These are phyloP conservation scores for Dictyostelium citrinum DNA, from an alignment of 78 protist species.

Conservation along the genomic window DNA sequence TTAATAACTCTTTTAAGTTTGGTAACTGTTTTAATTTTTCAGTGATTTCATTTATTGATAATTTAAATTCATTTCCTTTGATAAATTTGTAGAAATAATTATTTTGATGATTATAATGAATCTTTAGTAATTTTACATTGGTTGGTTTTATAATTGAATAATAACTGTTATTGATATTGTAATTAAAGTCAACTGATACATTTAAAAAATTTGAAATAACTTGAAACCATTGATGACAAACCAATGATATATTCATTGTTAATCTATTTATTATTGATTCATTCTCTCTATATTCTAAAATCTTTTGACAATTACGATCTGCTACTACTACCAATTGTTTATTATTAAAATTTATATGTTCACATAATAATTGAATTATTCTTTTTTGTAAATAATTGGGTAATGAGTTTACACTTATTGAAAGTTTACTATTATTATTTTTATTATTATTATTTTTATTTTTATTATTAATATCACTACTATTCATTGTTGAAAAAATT, in stretches of 20 bases:
- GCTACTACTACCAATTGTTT: background rate
- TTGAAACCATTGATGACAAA: background rate
- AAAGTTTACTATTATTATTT: background rate
- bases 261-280: background rate
- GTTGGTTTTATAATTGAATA: background rate
- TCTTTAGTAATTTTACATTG: background rate
- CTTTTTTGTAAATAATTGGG: background rate
- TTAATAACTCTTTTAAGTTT: background rate
- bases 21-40: background rate
- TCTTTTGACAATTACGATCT: background rate
- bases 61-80: background rate
- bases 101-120: background rate
- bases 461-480: no score
- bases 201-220: background rate
- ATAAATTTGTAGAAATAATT: background rate
- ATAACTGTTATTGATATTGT: background rate
- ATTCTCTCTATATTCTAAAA: background rate
- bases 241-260: background rate
- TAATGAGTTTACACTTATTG: background rate
- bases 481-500: no score
- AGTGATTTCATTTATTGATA: background rate
- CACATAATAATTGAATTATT: background rate
- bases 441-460: no score
- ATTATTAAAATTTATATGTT: background rate
- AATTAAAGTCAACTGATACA: background rate